Conservation (phyloP, 202 grass and related monocot genomes). For the Bolboschoenoplectus hybrid region DNA sequence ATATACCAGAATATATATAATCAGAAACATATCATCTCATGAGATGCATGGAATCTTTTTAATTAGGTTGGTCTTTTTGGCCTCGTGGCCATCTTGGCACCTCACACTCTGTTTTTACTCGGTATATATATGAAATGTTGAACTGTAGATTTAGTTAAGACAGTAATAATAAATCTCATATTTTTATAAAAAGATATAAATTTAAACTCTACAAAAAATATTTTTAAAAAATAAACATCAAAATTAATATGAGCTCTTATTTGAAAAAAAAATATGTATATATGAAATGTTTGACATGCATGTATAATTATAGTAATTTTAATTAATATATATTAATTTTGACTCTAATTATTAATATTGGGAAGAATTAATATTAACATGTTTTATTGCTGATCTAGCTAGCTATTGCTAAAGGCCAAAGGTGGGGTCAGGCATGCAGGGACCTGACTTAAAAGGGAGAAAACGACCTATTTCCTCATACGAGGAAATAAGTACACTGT, state of each 20-base stretch:
- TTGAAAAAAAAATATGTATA: neutral
- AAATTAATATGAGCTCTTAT: no score
- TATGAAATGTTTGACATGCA: neutral
- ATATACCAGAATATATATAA: neutral
- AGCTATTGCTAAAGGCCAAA: conserved; percentile 23
- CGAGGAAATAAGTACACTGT: neutral
- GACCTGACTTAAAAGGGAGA: neutral
- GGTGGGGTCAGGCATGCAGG: neutral
- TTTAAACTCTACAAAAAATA: no score
- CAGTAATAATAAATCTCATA: no score
- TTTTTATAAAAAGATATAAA: no score
- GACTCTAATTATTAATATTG: neutral
- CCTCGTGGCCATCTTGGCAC: conserved; percentile 25
- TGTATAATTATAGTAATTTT: neutral
- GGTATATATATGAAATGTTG: neutral
- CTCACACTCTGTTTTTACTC: neutral
- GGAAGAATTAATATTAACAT: neutral
- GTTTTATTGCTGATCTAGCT: neutral
- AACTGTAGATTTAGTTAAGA: no score
- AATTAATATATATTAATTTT: neutral
- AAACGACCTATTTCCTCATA: conserved; percentile 16
- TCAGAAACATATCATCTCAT: conserved; percentile 10
- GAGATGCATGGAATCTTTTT: neutral
- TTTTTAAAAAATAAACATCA: no score
- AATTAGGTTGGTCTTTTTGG: neutral